A percentile compares a stretch with the other conserved stretches of the same genome.
These are phyloP conservation scores for Coemansia sp. DNA, from an alignment of 192 early-diverging fungal genomes.

Conservation along the genomic window DNA sequence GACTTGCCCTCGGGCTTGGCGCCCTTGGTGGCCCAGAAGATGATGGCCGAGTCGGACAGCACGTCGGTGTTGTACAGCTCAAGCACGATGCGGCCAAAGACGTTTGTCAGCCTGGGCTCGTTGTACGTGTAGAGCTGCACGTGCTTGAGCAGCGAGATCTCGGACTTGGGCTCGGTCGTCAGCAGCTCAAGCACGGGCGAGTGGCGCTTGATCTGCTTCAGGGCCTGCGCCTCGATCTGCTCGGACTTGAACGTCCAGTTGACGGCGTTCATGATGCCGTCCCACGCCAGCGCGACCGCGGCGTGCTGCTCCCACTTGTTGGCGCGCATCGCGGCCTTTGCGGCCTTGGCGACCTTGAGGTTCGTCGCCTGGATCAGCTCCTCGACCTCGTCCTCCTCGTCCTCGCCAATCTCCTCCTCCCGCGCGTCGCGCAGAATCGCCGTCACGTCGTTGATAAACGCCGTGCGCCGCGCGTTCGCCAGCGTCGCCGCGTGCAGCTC, in stretches of 20 bases:
- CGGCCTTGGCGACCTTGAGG: slow-evolving; percentile 19
- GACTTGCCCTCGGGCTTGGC: slow-evolving; percentile 84
- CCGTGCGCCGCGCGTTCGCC: slow-evolving; percentile 63
- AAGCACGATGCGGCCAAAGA: slow-evolving; percentile 79
- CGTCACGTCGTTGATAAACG: slow-evolving; percentile 59
- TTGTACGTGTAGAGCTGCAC: slow-evolving; percentile 87
- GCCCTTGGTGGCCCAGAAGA: slow-evolving; percentile 95
- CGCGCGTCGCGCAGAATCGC: slow-evolving; percentile 57
- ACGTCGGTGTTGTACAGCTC: slow-evolving; percentile 89
- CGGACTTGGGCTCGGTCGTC: slow-evolving; percentile 58
- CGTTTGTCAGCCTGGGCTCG: slow-evolving; percentile 84
- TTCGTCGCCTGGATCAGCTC: slow-evolving; percentile 21
- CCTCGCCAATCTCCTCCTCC: slow-evolving; percentile 17
- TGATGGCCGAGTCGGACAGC: slow-evolving; percentile 84
- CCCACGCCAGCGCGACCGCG: slow-evolving; percentile 77
- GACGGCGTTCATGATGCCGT: slow-evolving; percentile 70
- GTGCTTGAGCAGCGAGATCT: slow-evolving; percentile 81
- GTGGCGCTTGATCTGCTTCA: slow-evolving; percentile 66
- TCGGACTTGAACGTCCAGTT: slow-evolving; percentile 80
- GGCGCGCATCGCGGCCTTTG: slow-evolving; percentile 28
- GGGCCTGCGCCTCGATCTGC: slow-evolving; percentile 75
- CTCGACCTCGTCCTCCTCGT: slow-evolving; percentile 11
- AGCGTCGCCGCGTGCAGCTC: slow-evolving; percentile 77
- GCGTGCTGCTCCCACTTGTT: slow-evolving; percentile 74
- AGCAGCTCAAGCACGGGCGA: slow-evolving; percentile 73